These are phyloP conservation scores for Plasmodium gallinaceum DNA, from an alignment of 169 alveolate species.

Conservation along the genomic window DNA sequence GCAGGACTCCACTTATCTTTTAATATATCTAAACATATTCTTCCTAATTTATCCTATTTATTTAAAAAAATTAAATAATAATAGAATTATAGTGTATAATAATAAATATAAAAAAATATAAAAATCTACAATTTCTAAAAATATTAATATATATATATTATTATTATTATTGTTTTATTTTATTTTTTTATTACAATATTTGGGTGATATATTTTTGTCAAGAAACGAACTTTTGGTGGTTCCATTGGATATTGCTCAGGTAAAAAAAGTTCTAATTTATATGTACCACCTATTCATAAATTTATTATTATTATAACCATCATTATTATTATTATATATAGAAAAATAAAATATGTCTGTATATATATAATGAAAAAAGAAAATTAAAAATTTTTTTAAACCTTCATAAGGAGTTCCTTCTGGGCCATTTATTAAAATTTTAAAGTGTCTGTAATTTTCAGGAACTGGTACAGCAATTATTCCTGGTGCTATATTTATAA, in stretches of 20 bases:
- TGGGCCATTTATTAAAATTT: conserved; percentile 96
- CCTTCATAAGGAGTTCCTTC: conserved; percentile 98
- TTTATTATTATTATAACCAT: not conserved
- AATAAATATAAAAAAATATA: not conserved
- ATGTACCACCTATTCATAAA: conserved; percentile 91
- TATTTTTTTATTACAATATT: conserved; percentile 90
- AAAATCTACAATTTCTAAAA: too few relatives aligned
- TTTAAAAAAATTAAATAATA: not conserved
- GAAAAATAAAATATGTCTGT: too few relatives aligned
- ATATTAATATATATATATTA: conserved; percentile 25
- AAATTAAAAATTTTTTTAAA: conserved; percentile 4
- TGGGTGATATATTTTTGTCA: conserved; percentile 98
- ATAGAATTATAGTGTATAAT: not conserved
- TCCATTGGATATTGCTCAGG: conserved; percentile 99
- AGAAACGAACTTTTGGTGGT: conserved; percentile 98
- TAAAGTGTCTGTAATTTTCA: conserved; percentile 95
- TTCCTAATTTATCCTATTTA: conserved; percentile 95
- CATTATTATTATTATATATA: not conserved
- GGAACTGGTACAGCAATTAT: conserved; percentile 95
- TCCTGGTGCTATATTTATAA: conserved; percentile 92
- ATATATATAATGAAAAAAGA: too few relatives aligned
- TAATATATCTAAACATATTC: conserved; percentile 98
- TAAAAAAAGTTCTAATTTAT: conserved; percentile 95
- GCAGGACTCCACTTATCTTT: conserved; percentile 99
- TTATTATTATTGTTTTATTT: conserved; percentile 33